Conservation (phyloP, 345 rosid species). For the Carallia brachiata region DNA sequence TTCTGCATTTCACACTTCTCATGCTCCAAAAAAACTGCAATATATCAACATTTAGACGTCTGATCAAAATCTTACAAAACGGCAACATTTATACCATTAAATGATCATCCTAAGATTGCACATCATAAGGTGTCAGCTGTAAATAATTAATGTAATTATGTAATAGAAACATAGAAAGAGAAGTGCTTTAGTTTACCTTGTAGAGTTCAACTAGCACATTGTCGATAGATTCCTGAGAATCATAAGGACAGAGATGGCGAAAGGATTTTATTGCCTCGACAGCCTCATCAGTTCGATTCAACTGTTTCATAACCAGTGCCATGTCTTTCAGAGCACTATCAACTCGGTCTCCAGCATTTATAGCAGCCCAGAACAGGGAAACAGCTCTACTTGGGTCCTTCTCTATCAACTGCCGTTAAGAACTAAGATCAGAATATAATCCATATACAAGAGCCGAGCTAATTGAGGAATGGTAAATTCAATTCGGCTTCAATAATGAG, state of each 20-base stretch:
- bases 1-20: too few relatives aligned
- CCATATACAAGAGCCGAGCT: too few relatives aligned
- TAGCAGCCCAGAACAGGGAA: constrained; percentile 79
- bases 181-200: constrained; percentile 40
- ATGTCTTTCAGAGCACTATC: constrained; percentile 78
- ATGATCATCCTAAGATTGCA: too few relatives aligned
- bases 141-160: neutral
- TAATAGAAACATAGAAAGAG: neutral
- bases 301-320: constrained; percentile 76
- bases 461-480: too few relatives aligned
- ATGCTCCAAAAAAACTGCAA: too few relatives aligned
- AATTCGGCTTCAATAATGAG: too few relatives aligned
- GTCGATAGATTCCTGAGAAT: constrained; percentile 73
- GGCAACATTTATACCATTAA: too few relatives aligned
- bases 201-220: constrained; percentile 72
- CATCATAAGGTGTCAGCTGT: neutral
- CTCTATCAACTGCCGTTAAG: constrained; percentile 41
- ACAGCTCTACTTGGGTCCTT: constrained; percentile 62
- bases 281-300: constrained; percentile 66
- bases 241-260: constrained; percentile 61
- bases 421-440: too few relatives aligned
- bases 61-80: too few relatives aligned
- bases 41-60: too few relatives aligned
- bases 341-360: constrained; percentile 72
- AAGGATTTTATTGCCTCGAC: constrained; percentile 75